phyloP scores from a whole-genome alignment of 345 rosid genomes.

The Ailanthus altissimus region DNA sequence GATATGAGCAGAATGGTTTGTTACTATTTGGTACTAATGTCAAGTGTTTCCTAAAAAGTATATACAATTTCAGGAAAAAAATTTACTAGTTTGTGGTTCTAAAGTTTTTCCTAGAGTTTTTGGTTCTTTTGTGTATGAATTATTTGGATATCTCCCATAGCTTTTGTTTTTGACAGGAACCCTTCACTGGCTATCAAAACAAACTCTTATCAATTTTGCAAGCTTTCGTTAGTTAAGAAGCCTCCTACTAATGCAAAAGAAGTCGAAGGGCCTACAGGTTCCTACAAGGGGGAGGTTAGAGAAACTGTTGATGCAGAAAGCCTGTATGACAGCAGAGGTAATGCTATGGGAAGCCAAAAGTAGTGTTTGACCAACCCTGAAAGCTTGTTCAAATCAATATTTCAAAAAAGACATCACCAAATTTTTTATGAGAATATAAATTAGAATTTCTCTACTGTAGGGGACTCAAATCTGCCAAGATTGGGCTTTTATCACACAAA shows the following conservation, averaged over 20 bases:
- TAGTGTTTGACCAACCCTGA: conserved; percentile 34
- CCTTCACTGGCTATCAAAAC: conserved; percentile 61
- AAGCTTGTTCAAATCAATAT: conserved; percentile 38
- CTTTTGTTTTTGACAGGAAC: conserved; percentile 39
- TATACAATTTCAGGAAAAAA: not conserved
- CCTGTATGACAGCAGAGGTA: conserved; percentile 28
- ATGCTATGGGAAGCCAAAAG: conserved; percentile 21
- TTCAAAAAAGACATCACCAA: conserved; percentile 2
- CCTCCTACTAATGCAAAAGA: conserved; percentile 37
- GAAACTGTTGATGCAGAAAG: conserved; percentile 28
- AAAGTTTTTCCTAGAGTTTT: not conserved
- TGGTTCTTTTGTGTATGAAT: not conserved
- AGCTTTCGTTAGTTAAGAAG: conserved; percentile 75
- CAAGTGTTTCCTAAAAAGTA: not conserved
- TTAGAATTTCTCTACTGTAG: not conserved
- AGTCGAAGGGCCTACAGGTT: conserved; percentile 24
- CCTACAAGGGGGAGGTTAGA: conserved; percentile 30
- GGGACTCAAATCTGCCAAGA: not conserved
- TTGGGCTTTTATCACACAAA: conserved; percentile 3
- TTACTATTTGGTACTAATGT: not conserved
- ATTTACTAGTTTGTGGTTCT: not conserved
- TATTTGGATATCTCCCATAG: not conserved
- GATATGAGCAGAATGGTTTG: not conserved
- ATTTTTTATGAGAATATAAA: not conserved
- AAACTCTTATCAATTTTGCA: conserved; percentile 88